Percentiles rank a stretch among this genome's conserved stretches.
Evolutionary conservation across 352 stramenopile genomes (phyloP).

Genomic region (Phytophthora vignae): DNA sequence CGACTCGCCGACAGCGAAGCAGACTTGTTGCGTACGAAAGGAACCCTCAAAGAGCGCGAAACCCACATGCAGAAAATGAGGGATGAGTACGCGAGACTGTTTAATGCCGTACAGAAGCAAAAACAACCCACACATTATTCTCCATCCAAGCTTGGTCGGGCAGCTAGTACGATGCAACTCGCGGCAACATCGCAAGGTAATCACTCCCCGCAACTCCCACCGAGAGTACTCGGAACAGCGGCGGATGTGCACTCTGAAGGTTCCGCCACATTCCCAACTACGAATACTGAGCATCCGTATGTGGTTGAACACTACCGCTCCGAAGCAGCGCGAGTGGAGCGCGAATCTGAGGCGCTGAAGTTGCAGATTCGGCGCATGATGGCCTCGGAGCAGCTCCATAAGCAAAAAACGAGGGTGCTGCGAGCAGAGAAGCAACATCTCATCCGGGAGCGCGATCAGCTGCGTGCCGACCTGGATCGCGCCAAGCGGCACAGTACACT

Average conservation of each 20-base stretch:
- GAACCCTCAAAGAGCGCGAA: conserved; percentile 61
- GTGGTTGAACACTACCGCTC: conserved; percentile 67
- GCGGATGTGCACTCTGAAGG: conserved; percentile 6
- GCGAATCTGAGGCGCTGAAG: conserved; percentile 66
- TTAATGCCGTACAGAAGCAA: conserved; percentile 70
- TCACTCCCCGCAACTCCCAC: conserved; percentile 3
- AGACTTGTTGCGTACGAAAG: conserved; percentile 62
- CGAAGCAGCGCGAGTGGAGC: conserved; percentile 61
- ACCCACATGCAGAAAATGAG: conserved; percentile 63
- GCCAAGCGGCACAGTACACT: conserved; percentile 31
- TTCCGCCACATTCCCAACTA: conserved; percentile 9
- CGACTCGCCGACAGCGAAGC: conserved; percentile 48
- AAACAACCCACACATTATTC: conserved; percentile 47
- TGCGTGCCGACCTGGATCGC: conserved; percentile 59
- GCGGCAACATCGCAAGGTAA: conserved; percentile 7
- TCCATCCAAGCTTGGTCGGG: conserved; percentile 28
- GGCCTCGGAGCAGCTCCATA: conserved; percentile 75
- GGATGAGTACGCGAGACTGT: conserved; percentile 80
- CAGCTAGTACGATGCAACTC: conserved; percentile 26
- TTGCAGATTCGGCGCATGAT: conserved; percentile 86
- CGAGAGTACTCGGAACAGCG: conserved; percentile 8
- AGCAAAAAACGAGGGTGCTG: conserved; percentile 71
- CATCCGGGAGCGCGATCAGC: conserved; percentile 50
- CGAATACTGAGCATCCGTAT: conserved; percentile 70
- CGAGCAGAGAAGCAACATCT: conserved; percentile 58